A percentile compares a stretch with the other conserved stretches of the same genome.
phyloP scores from a whole-genome alignment of 257 asterid species.

The Solanum sejunctum region DNA sequence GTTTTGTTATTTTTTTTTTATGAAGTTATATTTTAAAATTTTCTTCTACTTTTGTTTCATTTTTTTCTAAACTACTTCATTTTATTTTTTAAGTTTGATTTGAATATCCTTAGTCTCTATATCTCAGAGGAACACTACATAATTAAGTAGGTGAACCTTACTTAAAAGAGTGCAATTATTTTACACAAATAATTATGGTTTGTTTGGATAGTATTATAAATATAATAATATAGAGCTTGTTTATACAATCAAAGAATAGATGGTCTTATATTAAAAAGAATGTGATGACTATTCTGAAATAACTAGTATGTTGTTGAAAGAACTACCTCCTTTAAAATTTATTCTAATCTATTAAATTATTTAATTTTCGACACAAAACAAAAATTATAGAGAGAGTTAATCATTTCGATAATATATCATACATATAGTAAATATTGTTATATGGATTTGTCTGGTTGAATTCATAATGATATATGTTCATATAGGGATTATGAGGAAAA shows the following conservation, averaged over 20 bases:
- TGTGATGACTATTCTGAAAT: neutral
- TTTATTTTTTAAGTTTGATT: no score
- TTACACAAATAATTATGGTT: neutral
- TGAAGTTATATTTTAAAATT: no score
- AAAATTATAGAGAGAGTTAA: neutral
- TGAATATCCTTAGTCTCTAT: no score
- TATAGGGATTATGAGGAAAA: neutral
- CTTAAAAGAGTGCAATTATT: neutral
- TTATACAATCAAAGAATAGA: neutral
- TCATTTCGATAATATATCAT: neutral
- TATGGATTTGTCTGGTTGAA: neutral
- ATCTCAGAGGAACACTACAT: neutral
- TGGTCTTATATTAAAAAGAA: neutral
- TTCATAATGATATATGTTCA: no score
- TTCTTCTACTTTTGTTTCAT: no score
- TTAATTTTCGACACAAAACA: neutral
- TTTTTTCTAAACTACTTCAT: no score
- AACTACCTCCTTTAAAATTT: neutral
- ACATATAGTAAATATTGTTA: neutral
- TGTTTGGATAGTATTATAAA: neutral
- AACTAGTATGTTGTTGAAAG: neutral
- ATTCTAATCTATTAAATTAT: neutral
- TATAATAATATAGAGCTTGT: neutral
- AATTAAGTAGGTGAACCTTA: neutral
- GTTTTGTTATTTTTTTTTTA: no score